These are phyloP conservation scores for Zhuliangozyma blackwelliae DNA, from an alignment of 1,139 yeast genomes.

Conservation along the genomic window DNA sequence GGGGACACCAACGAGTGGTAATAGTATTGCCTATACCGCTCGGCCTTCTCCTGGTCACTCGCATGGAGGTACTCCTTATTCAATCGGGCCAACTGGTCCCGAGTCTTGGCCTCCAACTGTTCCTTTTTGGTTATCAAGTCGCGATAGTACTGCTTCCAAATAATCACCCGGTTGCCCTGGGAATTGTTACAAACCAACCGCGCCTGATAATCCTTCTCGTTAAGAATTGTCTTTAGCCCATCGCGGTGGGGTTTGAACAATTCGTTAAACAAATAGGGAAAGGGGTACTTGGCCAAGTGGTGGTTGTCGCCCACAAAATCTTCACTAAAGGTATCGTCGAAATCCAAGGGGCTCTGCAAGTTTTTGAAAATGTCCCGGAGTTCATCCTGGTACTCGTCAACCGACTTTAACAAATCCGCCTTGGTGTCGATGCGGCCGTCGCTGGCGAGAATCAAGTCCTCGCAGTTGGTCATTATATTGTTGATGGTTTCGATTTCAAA, in stretches of 20 bases:
- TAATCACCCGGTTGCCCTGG: conserved; percentile 24
- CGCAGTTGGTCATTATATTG: conserved; percentile 30
- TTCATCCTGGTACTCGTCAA: conserved; percentile 29
- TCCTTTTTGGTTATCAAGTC: conserved; percentile 20
- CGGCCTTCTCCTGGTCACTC: conserved; percentile 12
- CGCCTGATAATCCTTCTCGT: conserved; percentile 30
- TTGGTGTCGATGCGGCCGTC: conserved; percentile 14
- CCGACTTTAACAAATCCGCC: conserved; percentile 17
- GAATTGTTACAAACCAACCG: conserved; percentile 19
- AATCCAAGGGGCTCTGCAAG: conserved; percentile 31
- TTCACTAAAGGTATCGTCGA: conserved; percentile 23
- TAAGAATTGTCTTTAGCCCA: conserved; percentile 21
- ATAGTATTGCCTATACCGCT: conserved; percentile 21
- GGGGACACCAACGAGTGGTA: conserved; percentile 27
- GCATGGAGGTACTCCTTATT: conserved; percentile 23
- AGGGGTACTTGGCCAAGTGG: conserved; percentile 22
- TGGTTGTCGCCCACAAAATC: conserved; percentile 6
- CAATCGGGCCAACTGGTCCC: conserved; percentile 21
- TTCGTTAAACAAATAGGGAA: conserved; percentile 24
- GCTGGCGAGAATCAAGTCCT: conserved; percentile 21
- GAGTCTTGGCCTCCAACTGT: conserved; percentile 20
- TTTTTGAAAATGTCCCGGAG: conserved; percentile 23
- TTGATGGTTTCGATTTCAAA: conserved; percentile 34
- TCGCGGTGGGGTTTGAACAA: conserved; percentile 21
- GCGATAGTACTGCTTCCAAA: conserved; percentile 32